Conservation (phyloP, 306 rosid genomes). For the Prunus fruticosa region DNA sequence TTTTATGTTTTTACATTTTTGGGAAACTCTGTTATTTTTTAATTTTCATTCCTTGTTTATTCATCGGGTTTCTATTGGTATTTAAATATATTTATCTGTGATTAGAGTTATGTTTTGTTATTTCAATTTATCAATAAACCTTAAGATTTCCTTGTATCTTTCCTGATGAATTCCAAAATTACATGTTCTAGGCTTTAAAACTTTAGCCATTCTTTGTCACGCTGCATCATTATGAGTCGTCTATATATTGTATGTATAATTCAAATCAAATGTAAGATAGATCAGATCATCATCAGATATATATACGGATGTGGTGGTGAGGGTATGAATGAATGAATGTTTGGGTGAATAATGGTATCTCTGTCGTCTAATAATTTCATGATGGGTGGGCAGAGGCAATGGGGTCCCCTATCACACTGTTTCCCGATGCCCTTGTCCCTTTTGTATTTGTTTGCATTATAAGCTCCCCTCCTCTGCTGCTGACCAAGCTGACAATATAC, state of each 20-base stretch:
- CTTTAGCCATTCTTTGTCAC: no score
- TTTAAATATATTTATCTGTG: no score
- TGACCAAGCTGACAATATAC: slow-evolving; percentile 12
- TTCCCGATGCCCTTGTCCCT: slow-evolving; percentile 61
- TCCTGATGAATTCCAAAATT: no score
- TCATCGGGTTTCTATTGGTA: no score
- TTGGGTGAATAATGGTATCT: slow-evolving; percentile 64
- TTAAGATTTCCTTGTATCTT: no score
- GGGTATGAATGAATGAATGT: slow-evolving; percentile 71
- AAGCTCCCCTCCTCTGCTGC: slow-evolving; percentile 18
- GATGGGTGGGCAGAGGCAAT: slow-evolving; percentile 45
- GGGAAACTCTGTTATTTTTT: no score
- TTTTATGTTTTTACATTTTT: no score
- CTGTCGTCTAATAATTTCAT: slow-evolving; percentile 57
- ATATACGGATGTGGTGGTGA: slow-evolving; percentile 11
- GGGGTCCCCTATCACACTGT: slow-evolving; percentile 38
- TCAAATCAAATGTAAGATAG: background rate
- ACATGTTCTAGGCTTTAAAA: no score
- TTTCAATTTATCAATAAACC: no score
- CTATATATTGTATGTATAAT: background rate
- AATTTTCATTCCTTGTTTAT: no score
- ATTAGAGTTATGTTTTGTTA: no score
- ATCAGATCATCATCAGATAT: background rate
- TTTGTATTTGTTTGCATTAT: slow-evolving; percentile 41
- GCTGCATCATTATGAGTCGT: no score